Evolutionary conservation across 805 yeast genomes (phyloP).

Genomic region (Kodamaea neixiangensis): DNA sequence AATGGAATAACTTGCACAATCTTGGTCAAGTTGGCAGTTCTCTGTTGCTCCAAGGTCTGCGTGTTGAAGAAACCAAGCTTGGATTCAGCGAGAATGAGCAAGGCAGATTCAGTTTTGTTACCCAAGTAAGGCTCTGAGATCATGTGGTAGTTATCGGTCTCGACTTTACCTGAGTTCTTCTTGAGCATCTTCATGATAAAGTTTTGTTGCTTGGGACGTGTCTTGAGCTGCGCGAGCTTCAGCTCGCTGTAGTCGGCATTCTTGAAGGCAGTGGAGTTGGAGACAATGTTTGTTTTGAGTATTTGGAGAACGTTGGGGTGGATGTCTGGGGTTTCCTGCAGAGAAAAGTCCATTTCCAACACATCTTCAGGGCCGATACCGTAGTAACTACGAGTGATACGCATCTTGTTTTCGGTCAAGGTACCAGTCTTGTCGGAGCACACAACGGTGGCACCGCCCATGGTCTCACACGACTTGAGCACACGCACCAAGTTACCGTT

Average conservation of each 20-base stretch:
- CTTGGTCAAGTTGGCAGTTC: slow-evolving; percentile 23
- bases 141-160: slow-evolving; percentile 13
- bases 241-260: slow-evolving; percentile 48
- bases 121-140: slow-evolving; percentile 72
- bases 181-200: slow-evolving; percentile 29
- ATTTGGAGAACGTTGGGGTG: slow-evolving; percentile 25
- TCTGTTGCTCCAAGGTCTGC: slow-evolving; percentile 45
- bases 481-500: slow-evolving; percentile 96
- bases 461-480: slow-evolving; percentile 91
- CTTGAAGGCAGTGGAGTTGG: slow-evolving; percentile 92
- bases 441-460: slow-evolving; percentile 97
- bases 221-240: slow-evolving; percentile 24
- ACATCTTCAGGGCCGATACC: slow-evolving; percentile 39
- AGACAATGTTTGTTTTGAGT: slow-evolving; percentile 56
- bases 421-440: slow-evolving; percentile 99
- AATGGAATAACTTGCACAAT: slow-evolving; percentile 81
- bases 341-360: slow-evolving; percentile 19
- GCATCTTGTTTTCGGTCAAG: slow-evolving; percentile 90
- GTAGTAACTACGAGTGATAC: slow-evolving; percentile 75
- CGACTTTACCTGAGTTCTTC: slow-evolving; percentile 12
- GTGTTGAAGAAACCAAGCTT: slow-evolving; percentile 49
- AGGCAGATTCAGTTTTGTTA: slow-evolving; percentile 92
- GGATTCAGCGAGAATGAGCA: slow-evolving; percentile 66
- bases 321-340: slow-evolving; percentile 33
- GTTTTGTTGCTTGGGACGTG: slow-evolving; percentile 31